These are phyloP conservation scores for Penicillium chermesinum DNA, from an alignment of 495 filamentous ascomycete genomes.

Conservation along the genomic window DNA sequence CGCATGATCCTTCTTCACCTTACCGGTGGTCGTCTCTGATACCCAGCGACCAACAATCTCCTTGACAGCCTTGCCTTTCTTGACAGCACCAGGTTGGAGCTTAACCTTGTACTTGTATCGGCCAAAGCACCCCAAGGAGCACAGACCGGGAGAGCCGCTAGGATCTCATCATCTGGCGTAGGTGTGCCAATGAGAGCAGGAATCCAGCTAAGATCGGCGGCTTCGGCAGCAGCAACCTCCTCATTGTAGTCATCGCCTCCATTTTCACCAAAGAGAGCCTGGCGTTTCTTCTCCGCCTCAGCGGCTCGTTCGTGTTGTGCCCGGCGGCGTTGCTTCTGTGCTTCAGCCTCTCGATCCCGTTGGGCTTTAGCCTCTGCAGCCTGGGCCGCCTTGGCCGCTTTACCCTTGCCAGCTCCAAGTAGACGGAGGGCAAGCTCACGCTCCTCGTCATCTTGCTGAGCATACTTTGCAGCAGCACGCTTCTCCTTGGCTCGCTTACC, in stretches of 20 bases:
- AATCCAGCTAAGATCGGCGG: conserved; percentile 51
- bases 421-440: conserved; percentile 74
- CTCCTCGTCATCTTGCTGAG: conserved; percentile 91
- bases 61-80: conserved; percentile 93
- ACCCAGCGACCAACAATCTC: conserved; percentile 78
- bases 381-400: conserved; percentile 45
- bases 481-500: conserved; percentile 83
- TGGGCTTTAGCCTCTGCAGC: conserved; percentile 47
- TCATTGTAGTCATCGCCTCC: conserved; percentile 55
- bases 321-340: conserved; percentile 63
- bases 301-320: conserved; percentile 73
- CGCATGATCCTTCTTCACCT: conserved; percentile 45
- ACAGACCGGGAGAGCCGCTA: conserved; percentile 84
- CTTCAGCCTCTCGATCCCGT: conserved; percentile 57
- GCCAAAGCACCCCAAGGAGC: conserved; percentile 79
- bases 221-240: conserved; percentile 42
- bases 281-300: conserved; percentile 53
- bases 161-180: conserved; percentile 76
- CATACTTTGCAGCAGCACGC: conserved; percentile 86
- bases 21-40: conserved; percentile 43
- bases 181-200: conserved; percentile 75
- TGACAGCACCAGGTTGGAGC: conserved; percentile 80
- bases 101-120: conserved; percentile 87
- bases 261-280: conserved; percentile 51
- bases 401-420: conserved; percentile 64